phyloP scores from a whole-genome alignment of 140 eudicot genomes.

The Artemisia princeps region DNA sequence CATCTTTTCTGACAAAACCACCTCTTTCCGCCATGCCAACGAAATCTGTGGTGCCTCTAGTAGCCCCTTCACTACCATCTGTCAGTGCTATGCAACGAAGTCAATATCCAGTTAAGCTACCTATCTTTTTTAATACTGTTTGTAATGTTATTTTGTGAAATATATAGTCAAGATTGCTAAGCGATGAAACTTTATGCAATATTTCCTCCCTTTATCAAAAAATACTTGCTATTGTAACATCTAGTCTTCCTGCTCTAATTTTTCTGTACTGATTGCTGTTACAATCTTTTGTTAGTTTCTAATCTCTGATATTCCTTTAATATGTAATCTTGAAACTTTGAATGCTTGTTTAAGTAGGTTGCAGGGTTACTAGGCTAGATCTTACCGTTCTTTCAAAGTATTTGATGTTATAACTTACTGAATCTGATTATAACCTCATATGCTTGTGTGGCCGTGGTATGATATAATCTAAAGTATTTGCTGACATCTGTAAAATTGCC shows the following conservation, averaged over 20 bases:
- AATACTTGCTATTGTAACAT: not conserved
- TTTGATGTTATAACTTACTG: conserved; percentile 1
- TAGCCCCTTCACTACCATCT: conserved; percentile 39
- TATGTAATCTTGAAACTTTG: not conserved
- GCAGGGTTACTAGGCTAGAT: conserved; percentile 1
- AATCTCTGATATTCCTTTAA: not conserved
- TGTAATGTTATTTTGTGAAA: not conserved
- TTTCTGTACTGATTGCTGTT: conserved; percentile 1
- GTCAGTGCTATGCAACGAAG: conserved; percentile 36
- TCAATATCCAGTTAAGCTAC: conserved; percentile 47
- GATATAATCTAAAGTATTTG: not conserved
- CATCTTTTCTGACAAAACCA: conserved; percentile 40
- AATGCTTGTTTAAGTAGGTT: not conserved
- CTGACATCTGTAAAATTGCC: not conserved
- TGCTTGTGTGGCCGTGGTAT: not conserved
- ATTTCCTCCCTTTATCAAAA: not conserved
- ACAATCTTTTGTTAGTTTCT: not conserved
- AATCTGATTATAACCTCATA: not conserved
- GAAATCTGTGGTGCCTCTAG: conserved; percentile 32
- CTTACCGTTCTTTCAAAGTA: not conserved
- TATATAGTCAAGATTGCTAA: conserved; percentile 13
- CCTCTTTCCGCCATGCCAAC: conserved; percentile 40
- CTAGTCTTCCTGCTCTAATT: not conserved
- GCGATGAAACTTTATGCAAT: not conserved
- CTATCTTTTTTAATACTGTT: conserved; percentile 17